A percentile compares a stretch with the other conserved stretches of the same genome.
Evolutionary conservation across 345 rosid genomes (phyloP).

Genomic region (Fremontodendron californicum): DNA sequence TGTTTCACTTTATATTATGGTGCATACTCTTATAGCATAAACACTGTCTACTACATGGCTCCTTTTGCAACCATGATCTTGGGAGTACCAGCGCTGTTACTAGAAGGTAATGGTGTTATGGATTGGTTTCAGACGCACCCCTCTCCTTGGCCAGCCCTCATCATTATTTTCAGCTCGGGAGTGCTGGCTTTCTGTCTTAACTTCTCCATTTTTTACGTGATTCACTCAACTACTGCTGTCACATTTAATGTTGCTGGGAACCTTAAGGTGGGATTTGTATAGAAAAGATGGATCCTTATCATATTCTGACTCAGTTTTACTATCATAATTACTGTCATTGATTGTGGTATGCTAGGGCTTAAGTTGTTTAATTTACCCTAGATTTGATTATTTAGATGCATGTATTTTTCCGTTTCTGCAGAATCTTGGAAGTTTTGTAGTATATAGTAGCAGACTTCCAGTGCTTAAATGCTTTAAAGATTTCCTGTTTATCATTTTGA

Average conservation of each 20-base stretch:
- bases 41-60: constrained; percentile 99
- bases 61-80: constrained; percentile 96
- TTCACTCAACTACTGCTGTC: constrained; percentile 98
- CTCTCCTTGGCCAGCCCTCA: constrained; percentile 47
- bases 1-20: constrained; percentile 4
- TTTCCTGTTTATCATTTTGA: background rate
- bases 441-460: background rate
- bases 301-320: background rate
- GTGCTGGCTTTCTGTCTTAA: constrained; percentile 94
- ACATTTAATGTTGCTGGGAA: constrained; percentile 99
- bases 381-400: background rate
- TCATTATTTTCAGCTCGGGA: constrained; percentile 86
- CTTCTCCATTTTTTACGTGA: constrained; percentile 96
- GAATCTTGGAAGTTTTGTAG: background rate
- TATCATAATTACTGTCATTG: background rate
- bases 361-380: background rate
- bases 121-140: constrained; percentile 71
- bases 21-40: constrained; percentile 48
- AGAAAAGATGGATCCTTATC: background rate
- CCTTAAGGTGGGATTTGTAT: constrained; percentile 69
- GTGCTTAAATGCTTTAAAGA: background rate
- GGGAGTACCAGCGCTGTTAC: constrained; percentile 75
- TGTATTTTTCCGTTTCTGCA: background rate
- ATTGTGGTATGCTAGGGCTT: background rate
- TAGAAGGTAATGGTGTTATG: constrained; percentile 85